Percentiles rank a stretch among this genome's conserved stretches.
phyloP scores from a whole-genome alignment of 2,329 filamentous ascomycete species.

The Plectosphaerella plurivora region DNA sequence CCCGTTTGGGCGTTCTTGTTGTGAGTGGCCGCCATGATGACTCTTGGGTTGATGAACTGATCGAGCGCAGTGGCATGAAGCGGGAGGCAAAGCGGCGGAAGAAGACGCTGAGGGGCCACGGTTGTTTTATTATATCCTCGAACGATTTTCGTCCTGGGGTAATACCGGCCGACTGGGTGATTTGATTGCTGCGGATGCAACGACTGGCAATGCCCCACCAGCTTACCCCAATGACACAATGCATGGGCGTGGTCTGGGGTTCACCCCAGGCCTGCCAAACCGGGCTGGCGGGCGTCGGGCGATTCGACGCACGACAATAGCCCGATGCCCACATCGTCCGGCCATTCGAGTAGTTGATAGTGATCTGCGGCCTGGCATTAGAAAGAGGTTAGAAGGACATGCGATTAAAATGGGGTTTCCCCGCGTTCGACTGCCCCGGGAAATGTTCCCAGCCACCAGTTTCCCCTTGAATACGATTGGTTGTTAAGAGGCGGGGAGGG shows the following conservation, averaged over 20 bases:
- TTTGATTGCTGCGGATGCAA: neutral
- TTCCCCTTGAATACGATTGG: neutral
- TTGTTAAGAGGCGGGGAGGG: neutral
- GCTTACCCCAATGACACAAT: neutral
- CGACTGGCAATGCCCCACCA: neutral
- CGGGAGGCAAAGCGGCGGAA: neutral
- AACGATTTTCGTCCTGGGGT: neutral
- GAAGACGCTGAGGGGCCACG: constrained; percentile 1
- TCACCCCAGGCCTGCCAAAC: neutral
- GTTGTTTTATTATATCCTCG: neutral
- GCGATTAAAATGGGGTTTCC: neutral
- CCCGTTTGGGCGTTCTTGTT: constrained; percentile 2
- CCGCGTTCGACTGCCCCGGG: neutral
- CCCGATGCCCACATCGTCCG: neutral
- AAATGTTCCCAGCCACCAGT: neutral
- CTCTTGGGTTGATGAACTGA: constrained; percentile 2
- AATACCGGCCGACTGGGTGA: neutral
- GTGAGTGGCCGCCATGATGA: constrained; percentile 1
- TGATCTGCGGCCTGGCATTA: neutral
- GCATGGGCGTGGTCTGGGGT: neutral
- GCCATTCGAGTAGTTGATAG: neutral
- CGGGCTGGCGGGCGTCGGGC: neutral
- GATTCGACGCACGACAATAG: constrained; percentile 1
- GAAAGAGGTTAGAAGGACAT: neutral
- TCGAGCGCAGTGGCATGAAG: constrained; percentile 2